Evolutionary conservation across 495 filamentous ascomycete species (phyloP).

Genomic region (Glarea lozoyensis): DNA sequence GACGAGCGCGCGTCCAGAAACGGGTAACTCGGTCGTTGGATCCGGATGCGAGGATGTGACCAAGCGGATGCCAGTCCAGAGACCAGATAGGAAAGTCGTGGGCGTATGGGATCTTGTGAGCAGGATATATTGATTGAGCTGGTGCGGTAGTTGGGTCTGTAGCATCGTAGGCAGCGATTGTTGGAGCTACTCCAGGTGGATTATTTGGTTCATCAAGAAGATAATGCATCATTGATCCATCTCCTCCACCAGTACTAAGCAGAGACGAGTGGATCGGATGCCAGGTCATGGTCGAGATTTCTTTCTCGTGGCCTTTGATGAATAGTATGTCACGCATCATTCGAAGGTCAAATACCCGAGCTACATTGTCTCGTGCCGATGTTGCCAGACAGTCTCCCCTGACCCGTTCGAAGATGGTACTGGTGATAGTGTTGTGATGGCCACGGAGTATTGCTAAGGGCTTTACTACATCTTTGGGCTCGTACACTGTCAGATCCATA

Average conservation of each 20-base stretch:
- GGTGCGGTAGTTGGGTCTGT: constrained; percentile 68
- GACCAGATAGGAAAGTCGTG: constrained; percentile 96
- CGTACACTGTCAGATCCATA: too few species aligned
- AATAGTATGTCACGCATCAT: constrained; percentile 98
- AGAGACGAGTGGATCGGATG: constrained; percentile 84
- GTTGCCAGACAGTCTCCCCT: constrained; percentile 81
- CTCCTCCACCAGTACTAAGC: constrained; percentile 82
- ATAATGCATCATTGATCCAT: constrained; percentile 87
- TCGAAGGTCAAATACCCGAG: constrained; percentile 85
- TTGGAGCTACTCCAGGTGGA: constrained; percentile 55
- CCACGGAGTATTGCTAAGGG: constrained; percentile 90
- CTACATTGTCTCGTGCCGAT: constrained; percentile 84
- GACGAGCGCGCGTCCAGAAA: constrained; percentile 87
- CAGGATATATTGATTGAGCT: constrained; percentile 79
- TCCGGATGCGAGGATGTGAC: constrained; percentile 95
- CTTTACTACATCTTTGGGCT: too few species aligned
- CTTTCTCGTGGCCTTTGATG: constrained; percentile 87
- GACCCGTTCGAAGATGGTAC: constrained; percentile 75
- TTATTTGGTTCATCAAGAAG: constrained; percentile 85
- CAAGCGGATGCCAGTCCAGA: constrained; percentile 92
- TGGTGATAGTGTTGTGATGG: constrained; percentile 95
- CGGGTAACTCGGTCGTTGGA: constrained; percentile 94
- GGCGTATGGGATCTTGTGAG: constrained; percentile 74
- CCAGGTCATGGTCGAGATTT: constrained; percentile 86
- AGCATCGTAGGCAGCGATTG: constrained; percentile 74